Base-by-base conservation (phyloP, 169 alveolate species). In the Perkinsus chesapeaki region DNA sequence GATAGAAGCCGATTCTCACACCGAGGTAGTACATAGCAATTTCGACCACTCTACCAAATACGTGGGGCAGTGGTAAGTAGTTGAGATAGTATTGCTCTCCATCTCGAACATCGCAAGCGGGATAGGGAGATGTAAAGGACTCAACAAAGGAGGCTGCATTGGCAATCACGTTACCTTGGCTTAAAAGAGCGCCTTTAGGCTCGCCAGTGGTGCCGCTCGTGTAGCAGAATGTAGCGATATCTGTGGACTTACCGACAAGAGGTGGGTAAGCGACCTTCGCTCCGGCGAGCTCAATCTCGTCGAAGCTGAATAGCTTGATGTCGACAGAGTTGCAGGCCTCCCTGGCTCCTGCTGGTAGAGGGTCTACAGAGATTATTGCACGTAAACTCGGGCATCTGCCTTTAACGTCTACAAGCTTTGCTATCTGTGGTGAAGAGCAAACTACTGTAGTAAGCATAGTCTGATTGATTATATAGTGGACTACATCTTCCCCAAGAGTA, bases 141-240 rank as follows among this genome's bases (percentile, higher is more conserved):
- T 96, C 94, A 5, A 96, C 93, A 23, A 60, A 5, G 27, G 82
- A 60, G 31, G 37, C 27, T 7, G 27, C 23, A 60, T 60, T 60
- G 27, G 98, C 95, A 39, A 96, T 93, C 36, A 96, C 73, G 92
- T 96, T 96, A 34, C 95, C 94, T 93, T 98, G 99, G 34, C 98
- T 94, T 48, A 97, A 92, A 94, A 97, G 94, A 0, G 97, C 99
- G 9, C 99, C 99, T 95, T 98, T 98, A 37, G 99, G 99, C 39
- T 93, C 92, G 31, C 99, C 99, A 39, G 99, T 98, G 31, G 99
- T 98, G 19, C 99, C 99, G 37, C 97, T 94, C 23, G 99, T 97
- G 93, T 96, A 97, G 91, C 97, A 97, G 36, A 97, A 92, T 34
- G 98, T 96, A 92, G 93, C 95, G 72, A 95, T 73, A 27, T 95